Base-by-base conservation (phyloP, 1,284 basidiomycete genomes). In the Pisolithus thermaeus region DNA sequence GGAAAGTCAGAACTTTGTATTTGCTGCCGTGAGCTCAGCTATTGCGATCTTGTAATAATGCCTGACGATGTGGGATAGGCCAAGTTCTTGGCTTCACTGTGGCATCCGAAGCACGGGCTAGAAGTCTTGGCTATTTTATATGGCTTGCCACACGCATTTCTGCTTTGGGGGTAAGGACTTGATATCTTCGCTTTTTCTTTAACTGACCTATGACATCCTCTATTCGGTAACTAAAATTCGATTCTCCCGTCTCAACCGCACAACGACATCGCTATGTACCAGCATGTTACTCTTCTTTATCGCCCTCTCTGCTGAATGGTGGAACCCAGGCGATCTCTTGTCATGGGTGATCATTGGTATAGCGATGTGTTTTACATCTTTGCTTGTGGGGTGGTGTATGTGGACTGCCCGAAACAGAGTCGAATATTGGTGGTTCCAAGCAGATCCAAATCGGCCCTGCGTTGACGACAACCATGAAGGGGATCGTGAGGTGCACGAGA, bases 91-190 rank as follows among this genome's bases (percentile, higher is more conserved):
- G 6, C 42, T 8, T 41, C 40, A 3, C 39, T 60, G 16, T 52
- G 49, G 20, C 59, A 70, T 18, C 40, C 54, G 23, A 62, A 45
- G 14, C 60, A 67, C 25, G 69, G 71, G 3, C 55, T 70, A 0
- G 71, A 75, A 56, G 66, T 41, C 2, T 58, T 75, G 16, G 71
- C 72, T 12, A 63, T 73, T 12, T 45, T 69, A 23, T 73, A 70
- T 50, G 67, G 69, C 49, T 53, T 74, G 1, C 72, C 73, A 0
- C 66, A 68, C 49, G 65, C 65, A 2, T 62, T 72, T 20, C 59
- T 73, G 9, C 61, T 73, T 59, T 73, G 72, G 73, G 68, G 63
- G 73, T 73, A 46, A 59, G 73, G 32, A 5, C 64, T 4, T 28
- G 16, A 28, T 43, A n/a, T 43, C 23, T 28, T 43, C 18, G 14